phyloP scores from a whole-genome alignment of 169 alveolate genomes.

The Amoebophrya sp. region DNA sequence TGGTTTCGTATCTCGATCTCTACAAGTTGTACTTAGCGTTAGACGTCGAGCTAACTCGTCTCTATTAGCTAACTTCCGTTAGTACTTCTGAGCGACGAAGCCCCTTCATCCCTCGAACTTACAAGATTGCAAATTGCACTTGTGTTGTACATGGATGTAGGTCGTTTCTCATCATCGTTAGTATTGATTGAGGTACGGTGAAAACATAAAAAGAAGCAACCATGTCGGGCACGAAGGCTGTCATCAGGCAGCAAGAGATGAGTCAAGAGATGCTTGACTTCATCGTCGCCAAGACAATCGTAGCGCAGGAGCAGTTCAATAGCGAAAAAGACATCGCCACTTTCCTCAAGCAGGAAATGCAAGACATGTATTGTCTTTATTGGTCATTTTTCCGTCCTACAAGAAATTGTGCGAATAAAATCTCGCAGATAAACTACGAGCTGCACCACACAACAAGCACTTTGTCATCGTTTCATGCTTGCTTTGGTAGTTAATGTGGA shows the following conservation, averaged over 20 bases:
- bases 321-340: conserved; percentile 16
- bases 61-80: not conserved
- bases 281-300: conserved; percentile 9
- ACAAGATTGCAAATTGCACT: not conserved
- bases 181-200: not conserved
- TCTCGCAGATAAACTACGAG: too few relatives aligned
- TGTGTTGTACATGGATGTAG: not conserved
- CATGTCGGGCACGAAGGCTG: not conserved
- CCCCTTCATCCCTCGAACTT: not conserved
- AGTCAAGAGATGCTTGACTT: conserved; percentile 27
- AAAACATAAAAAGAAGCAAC: not conserved
- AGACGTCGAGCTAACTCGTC: not conserved
- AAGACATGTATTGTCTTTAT: not conserved
- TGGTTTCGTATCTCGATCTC: too few relatives aligned
- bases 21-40: not conserved
- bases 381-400: not conserved
- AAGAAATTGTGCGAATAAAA: too few relatives aligned
- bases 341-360: conserved; percentile 32
- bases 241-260: conserved; percentile 34
- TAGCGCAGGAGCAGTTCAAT: conserved; percentile 32
- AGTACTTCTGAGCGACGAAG: not conserved
- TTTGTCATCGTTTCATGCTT: too few relatives aligned
- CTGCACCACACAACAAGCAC: too few relatives aligned
- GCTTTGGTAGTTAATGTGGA: too few relatives aligned
- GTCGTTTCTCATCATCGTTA: not conserved